Evolutionary conservation across 1,139 yeast species (phyloP).

Genomic region (Entelexis paramagnoliae): DNA sequence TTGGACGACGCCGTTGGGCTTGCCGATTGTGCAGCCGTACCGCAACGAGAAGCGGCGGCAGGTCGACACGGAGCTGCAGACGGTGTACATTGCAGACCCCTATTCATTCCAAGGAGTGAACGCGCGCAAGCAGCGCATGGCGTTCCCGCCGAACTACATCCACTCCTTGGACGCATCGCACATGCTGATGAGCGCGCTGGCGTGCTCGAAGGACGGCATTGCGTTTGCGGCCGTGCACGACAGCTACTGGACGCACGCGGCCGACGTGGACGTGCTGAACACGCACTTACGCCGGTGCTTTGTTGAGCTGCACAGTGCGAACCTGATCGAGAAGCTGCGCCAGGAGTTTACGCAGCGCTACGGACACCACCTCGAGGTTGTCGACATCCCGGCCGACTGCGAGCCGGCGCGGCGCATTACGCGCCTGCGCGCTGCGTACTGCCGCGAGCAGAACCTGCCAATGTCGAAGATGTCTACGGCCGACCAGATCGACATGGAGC

Average conservation of each 20-base stretch:
- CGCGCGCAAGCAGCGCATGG: slow-evolving; percentile 78
- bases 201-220: slow-evolving; percentile 56
- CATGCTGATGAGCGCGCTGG: slow-evolving; percentile 81
- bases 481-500: slow-evolving; percentile 68
- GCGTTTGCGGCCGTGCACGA: slow-evolving; percentile 97
- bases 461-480: slow-evolving; percentile 46
- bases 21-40: slow-evolving; percentile 88
- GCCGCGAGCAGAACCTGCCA: slow-evolving; percentile 22
- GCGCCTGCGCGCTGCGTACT: slow-evolving; percentile 24
- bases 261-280: slow-evolving; percentile 68
- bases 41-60: slow-evolving; percentile 55
- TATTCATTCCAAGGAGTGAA: slow-evolving; percentile 73
- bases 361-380: slow-evolving; percentile 51
- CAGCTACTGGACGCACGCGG: slow-evolving; percentile 97
- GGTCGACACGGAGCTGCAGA: slow-evolving; percentile 70
- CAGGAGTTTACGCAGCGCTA: slow-evolving; percentile 78
- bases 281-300: slow-evolving; percentile 65
- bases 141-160: slow-evolving; percentile 91
- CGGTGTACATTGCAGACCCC: slow-evolving; percentile 74
- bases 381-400: slow-evolving; percentile 44
- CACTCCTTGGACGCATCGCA: slow-evolving; percentile 96
- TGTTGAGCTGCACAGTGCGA: slow-evolving; percentile 62
- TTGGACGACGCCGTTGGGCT: slow-evolving; percentile 94
- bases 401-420: slow-evolving; percentile 46
- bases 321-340: slow-evolving; percentile 58